These are phyloP conservation scores for Lentinula lateritia DNA, from an alignment of 768 basidiomycete genomes.

Conservation along the genomic window DNA sequence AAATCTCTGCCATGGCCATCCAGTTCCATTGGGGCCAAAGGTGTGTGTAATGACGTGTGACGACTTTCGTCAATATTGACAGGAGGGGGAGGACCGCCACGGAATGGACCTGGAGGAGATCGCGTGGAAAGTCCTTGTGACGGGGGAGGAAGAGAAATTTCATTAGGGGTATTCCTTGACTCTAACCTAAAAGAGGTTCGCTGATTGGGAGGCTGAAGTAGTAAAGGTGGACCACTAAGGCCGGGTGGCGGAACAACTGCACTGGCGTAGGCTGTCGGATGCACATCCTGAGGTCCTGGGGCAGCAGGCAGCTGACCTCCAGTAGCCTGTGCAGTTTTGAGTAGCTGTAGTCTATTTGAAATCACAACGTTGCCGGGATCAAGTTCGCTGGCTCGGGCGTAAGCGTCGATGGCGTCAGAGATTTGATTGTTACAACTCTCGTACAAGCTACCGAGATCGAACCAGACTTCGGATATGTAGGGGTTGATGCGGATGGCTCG, in stretches of 20 bases:
- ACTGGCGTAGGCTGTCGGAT: constrained; percentile 90
- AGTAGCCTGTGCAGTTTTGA: constrained; percentile 75
- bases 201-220: constrained; percentile 46
- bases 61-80: constrained; percentile 72
- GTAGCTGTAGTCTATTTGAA: constrained; percentile 68
- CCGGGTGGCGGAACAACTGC: constrained; percentile 68
- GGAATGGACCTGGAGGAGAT: constrained; percentile 69
- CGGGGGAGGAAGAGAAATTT: constrained; percentile 57
- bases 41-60: constrained; percentile 62
- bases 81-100: constrained; percentile 80
- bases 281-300: constrained; percentile 92
- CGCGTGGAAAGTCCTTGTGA: constrained; percentile 41
- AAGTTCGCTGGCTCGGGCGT: constrained; percentile 90
- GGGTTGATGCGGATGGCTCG: constrained; percentile 98
- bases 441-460: constrained; percentile 93
- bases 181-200: constrained; percentile 62
- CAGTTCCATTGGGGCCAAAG: constrained; percentile 76
- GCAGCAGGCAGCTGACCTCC: constrained; percentile 78
- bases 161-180: constrained; percentile 55
- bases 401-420: constrained; percentile 97
- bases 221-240: constrained; percentile 60
- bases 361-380: constrained; percentile 84
- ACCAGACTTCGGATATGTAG: constrained; percentile 94
- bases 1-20: constrained; percentile 54
- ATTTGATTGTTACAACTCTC: constrained; percentile 99